Evolutionary conservation across 2,329 filamentous ascomycete genomes (phyloP), one percentile per base, ranked within the genome.

Genomic region (Hortaea werneckii): DNA sequence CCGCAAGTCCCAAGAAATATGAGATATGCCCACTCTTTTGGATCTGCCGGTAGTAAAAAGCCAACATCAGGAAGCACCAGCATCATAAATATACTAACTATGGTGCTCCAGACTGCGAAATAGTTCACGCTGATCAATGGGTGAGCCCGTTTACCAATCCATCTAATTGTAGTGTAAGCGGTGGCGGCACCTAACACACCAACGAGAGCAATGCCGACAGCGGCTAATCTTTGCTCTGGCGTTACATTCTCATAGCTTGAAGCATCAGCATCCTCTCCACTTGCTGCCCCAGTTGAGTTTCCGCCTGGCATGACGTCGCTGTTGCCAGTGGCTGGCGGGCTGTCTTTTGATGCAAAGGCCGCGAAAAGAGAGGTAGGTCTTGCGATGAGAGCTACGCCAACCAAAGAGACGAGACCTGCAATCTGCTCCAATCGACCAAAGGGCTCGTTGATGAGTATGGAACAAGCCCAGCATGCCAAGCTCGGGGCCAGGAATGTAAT

Each of bases 101-200:
- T 56, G 0, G 79, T 82, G 55, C 82, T 85, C 68, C 78, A 82
- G 0, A 72, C 69, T 3, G 80, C 79, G 58, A 95, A 94, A 65
- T 89, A 94, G 57, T 87, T 94, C 46, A 94, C 86, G 1, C 79
- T 84, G 47, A 94, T 80, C n/a, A 95, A 71, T 0, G 88, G 79
- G 60, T 94, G 87, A 0, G 85, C 83, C 28, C 85, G 77, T 55
- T 79, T 78, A 10, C 89, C 88, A 50, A 95, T 90, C 65, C 83
- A 80, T 11, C 87, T 76, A 51, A 95, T 83, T 0, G 78, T 78
- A 0, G 81, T 87, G 58, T 82, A 88, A 6, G 87, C 86, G 2
- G 77, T 77, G 0, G 85, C 80, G 6, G 81, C 78, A 6, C 89
- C 89, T 1, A 87, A 54, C 0, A 94, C 87, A 1, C 88, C 87